Base-by-base conservation (phyloP, 257 asterid species). In the Scutellaria baicalensis region DNA sequence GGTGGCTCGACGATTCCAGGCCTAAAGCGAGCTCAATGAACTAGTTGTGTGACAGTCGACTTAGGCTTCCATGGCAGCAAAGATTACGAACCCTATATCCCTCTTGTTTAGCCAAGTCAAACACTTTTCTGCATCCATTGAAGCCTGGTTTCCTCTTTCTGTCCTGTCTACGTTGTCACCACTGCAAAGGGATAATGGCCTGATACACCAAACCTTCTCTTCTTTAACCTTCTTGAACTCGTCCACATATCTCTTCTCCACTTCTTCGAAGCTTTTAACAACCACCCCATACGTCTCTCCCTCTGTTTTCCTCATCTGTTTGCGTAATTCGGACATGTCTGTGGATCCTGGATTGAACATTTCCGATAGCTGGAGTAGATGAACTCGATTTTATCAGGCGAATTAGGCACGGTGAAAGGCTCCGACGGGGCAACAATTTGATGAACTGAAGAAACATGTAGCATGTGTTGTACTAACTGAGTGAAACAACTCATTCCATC, bases 171-270 rank as follows among this genome's bases (percentile, higher is more conserved):
- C 2, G 9, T 59, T 12, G 3, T 72, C 75, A 1, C 57, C 70
- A 58, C 68, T 86, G 71, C 64, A 78, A 5, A 76, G 75, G 0
- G 92, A 83, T 8, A 86, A 63, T 1, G 97, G 97, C n/a, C 97
- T 94, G 6, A 90, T 65, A 61, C 90, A 75, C 95, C 92, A 88
- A 5, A 90, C 79, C 14, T 80, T 88, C 0, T 80, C 72, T 4
- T 77, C 75, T 69, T 58, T 76, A 9, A 57, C 59, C 64, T 68
- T 81, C 14, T 20, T 52, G n/a, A 69, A 80, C 56, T 74, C 86
- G 9, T 80, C 69, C 1, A 80, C 56, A 42, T 84, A 88, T 6
- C 79, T 68, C 0, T 49, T 10, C 36, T 88, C 95, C 54, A 88
- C 8, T 0, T 82, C 92, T 11, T 84, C 77, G 6, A 88, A 88